These are phyloP conservation scores for Aspergillus fischeri DNA, from an alignment of 2,329 filamentous ascomycete species.

Conservation along the genomic window DNA sequence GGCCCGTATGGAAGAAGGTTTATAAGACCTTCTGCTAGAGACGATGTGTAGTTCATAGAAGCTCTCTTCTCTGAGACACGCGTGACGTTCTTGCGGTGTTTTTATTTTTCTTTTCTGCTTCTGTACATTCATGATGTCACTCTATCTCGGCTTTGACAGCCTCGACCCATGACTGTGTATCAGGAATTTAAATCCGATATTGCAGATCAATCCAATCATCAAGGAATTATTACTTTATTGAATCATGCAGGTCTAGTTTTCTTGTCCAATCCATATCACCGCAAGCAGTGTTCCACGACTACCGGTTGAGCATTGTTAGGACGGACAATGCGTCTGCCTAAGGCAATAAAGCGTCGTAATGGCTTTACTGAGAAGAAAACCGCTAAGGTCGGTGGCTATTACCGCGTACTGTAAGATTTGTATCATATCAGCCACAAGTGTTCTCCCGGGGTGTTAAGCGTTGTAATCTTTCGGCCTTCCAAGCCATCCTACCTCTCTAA, in stretches of 20 bases:
- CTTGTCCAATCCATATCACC: not conserved
- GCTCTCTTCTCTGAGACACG: constrained; percentile 1
- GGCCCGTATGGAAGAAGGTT: constrained; percentile 72
- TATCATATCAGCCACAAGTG: not conserved
- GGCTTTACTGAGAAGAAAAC: not conserved
- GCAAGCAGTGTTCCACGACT: not conserved
- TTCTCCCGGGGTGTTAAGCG: not conserved
- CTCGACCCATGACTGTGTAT: not conserved
- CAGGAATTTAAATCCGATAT: not conserved
- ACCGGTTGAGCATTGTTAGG: too few relatives aligned
- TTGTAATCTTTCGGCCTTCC: not conserved
- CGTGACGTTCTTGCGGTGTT: constrained; percentile 6
- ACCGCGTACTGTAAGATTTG: not conserved
- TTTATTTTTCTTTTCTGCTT: not conserved
- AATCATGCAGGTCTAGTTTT: not conserved
- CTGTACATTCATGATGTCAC: not conserved
- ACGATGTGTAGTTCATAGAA: not conserved
- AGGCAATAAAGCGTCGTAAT: constrained; percentile 2
- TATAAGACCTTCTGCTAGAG: constrained; percentile 69
- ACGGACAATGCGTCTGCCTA: not conserved
- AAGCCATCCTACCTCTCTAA: not conserved
- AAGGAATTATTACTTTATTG: not conserved
- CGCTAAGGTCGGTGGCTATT: not conserved
- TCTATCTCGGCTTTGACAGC: not conserved
- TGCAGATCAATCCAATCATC: not conserved